Evolutionary conservation across 2,329 filamentous ascomycete species (phyloP).

Genomic region (Colletotrichum zoysiae): DNA sequence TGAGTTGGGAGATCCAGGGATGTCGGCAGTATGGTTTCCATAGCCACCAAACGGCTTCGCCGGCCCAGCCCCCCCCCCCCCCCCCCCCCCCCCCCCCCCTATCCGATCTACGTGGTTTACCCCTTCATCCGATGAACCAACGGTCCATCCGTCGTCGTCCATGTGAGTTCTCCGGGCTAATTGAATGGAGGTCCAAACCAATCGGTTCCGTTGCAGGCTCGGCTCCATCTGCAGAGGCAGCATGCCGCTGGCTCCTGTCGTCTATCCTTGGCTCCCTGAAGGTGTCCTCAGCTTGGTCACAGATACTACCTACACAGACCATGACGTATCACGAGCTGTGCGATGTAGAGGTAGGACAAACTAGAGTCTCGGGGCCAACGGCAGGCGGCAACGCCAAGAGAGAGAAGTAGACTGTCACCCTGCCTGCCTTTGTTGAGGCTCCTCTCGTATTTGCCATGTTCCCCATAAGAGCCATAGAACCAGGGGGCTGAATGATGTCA

Average conservation of each 20-base stretch:
- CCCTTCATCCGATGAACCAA: not conserved
- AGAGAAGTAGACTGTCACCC: not conserved
- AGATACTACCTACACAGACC: too few species aligned
- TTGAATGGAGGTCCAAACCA: constrained; percentile 17
- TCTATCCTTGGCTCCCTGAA: not conserved
- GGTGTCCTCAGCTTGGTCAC: not conserved
- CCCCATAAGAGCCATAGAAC: constrained; percentile 8
- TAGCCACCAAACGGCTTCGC: not conserved
- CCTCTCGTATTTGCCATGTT: constrained; percentile 34
- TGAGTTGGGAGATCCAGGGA: constrained; percentile 7
- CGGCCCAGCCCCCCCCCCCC: not conserved
- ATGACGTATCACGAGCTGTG: not conserved
- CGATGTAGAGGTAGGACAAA: not conserved
- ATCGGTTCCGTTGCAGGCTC: constrained; percentile 19
- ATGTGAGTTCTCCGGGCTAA: not conserved
- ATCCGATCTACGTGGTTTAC: not conserved
- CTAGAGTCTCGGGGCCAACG: not conserved
- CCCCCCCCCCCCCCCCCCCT: not conserved
- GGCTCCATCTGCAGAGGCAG: constrained; percentile 11
- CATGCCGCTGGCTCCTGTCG: not conserved
- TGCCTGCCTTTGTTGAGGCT: constrained; percentile 12
- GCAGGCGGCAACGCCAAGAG: not conserved
- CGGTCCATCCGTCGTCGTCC: not conserved
- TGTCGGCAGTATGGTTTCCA: not conserved
- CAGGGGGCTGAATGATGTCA: constrained; percentile 30